phyloP scores from a whole-genome alignment of 306 rosid species.

The Luffa acutangula region DNA sequence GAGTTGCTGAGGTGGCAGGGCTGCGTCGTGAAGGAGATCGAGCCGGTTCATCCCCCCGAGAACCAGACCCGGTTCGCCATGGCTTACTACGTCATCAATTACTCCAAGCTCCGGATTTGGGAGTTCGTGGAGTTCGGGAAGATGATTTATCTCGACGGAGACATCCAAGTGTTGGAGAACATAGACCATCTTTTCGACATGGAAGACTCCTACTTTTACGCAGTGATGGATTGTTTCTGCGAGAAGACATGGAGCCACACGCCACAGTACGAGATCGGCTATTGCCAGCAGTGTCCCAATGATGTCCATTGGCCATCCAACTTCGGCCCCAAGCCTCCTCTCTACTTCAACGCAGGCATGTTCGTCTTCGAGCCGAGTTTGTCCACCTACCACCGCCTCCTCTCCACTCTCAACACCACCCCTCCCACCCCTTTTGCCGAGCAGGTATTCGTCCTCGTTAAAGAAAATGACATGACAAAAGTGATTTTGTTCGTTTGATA shows the following conservation, averaged over 20 bases:
- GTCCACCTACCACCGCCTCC: conserved; percentile 36
- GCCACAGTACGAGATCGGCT: conserved; percentile 45
- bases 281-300: conserved; percentile 73
- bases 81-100: conserved; percentile 81
- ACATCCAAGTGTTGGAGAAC: conserved; percentile 60
- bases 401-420: conserved; percentile 23
- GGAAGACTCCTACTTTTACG: conserved; percentile 45
- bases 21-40: conserved; percentile 52
- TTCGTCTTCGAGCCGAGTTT: conserved; percentile 54
- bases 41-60: conserved; percentile 53
- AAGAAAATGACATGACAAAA: too few relatives aligned
- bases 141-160: conserved; percentile 73
- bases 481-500: too few relatives aligned
- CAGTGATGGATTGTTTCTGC: conserved; percentile 82
- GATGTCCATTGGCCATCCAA: conserved; percentile 41
- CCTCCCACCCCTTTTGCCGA: conserved; percentile 69
- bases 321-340: conserved; percentile 56
- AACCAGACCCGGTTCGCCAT: conserved; percentile 69
- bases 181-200: conserved; percentile 58
- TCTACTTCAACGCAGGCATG: conserved; percentile 81
- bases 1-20: conserved; percentile 42
- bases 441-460: conserved; percentile 31
- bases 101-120: conserved; percentile 85
- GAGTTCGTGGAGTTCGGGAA: conserved; percentile 78
- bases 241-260: conserved; percentile 57